These are phyloP conservation scores for Gorgonomyces haynaldii DNA, from an alignment of 192 early-diverging fungal species.

Conservation along the genomic window DNA sequence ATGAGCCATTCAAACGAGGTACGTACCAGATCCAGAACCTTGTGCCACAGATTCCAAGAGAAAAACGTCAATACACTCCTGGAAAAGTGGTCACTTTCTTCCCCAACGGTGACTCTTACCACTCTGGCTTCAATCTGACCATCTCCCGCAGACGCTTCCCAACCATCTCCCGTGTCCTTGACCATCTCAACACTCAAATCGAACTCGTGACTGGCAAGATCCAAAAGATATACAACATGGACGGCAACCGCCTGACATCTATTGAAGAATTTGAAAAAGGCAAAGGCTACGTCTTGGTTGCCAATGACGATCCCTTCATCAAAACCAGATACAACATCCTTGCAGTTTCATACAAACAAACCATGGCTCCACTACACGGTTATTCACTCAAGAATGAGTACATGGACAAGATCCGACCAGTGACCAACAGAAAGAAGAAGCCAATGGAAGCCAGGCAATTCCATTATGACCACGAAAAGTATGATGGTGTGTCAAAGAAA, in stretches of 20 bases:
- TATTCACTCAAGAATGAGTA: background rate
- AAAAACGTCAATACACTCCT: background rate
- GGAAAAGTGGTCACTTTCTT: constrained; percentile 23
- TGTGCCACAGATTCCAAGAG: background rate
- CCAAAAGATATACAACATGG: constrained; percentile 22
- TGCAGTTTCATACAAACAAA: background rate
- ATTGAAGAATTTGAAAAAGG: constrained; percentile 14
- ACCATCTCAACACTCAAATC: constrained; percentile 30
- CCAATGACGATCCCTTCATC: constrained; percentile 33
- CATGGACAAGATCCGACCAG: constrained; percentile 4
- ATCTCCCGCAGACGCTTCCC: constrained; percentile 24
- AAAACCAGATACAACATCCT: constrained; percentile 27
- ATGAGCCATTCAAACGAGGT: constrained; percentile 19
- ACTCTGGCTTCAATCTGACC: constrained; percentile 30
- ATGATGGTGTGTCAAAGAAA: too few relatives aligned
- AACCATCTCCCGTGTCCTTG: constrained; percentile 30
- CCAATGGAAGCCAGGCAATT: too few relatives aligned
- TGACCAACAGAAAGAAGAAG: too few relatives aligned
- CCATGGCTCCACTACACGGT: background rate
- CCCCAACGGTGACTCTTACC: constrained; percentile 40
- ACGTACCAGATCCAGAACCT: constrained; percentile 21
- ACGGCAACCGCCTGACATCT: constrained; percentile 7
- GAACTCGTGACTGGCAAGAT: constrained; percentile 20
- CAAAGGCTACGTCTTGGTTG: constrained; percentile 27
- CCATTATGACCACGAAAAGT: too few relatives aligned